phyloP scores from a whole-genome alignment of 805 yeast species.

The Yamadazyma takamatsuzukensis region DNA sequence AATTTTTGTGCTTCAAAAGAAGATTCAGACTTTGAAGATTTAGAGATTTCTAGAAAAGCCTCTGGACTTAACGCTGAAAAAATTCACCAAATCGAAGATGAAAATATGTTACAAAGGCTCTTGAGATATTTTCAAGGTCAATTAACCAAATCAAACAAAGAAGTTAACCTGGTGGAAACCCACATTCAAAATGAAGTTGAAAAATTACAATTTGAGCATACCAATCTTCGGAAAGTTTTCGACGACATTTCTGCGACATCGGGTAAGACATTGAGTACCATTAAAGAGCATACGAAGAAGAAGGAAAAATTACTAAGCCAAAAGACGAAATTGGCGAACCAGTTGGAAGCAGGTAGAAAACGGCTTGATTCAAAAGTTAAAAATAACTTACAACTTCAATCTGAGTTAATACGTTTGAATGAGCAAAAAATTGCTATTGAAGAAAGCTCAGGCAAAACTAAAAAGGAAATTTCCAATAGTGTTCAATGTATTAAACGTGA shows the following conservation, averaged over 20 bases:
- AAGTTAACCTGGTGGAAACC: slow-evolving; percentile 17
- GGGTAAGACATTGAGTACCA: no score
- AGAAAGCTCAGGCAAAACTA: slow-evolving; percentile 1
- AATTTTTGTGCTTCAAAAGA: background rate
- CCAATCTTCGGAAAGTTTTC: no score
- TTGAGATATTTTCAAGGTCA: slow-evolving; percentile 24
- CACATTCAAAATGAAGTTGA: no score
- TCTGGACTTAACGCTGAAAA: background rate
- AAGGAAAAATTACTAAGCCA: slow-evolving; percentile 24
- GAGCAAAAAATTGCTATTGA: slow-evolving; percentile 2
- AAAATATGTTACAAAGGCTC: slow-evolving; percentile 21
- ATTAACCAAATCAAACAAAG: slow-evolving; percentile 17
- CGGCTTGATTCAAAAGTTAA: slow-evolving; percentile 14
- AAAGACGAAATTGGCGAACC: slow-evolving; percentile 26
- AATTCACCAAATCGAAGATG: no score
- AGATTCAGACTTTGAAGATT: slow-evolving; percentile 5
- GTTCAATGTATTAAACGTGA: slow-evolving; percentile 8
- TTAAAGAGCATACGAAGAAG: slow-evolving; percentile 11
- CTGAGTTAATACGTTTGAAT: background rate
- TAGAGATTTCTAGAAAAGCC: background rate
- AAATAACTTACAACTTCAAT: slow-evolving; percentile 1
- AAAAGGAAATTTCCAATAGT: slow-evolving; percentile 1
- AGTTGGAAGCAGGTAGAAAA: slow-evolving; percentile 18
- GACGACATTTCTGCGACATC: no score
- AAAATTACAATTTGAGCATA: no score